Evolutionary conservation across 2,329 filamentous ascomycete genomes (phyloP), one percentile per base, ranked within the genome.

Genomic region (Diaporthe batatas): DNA sequence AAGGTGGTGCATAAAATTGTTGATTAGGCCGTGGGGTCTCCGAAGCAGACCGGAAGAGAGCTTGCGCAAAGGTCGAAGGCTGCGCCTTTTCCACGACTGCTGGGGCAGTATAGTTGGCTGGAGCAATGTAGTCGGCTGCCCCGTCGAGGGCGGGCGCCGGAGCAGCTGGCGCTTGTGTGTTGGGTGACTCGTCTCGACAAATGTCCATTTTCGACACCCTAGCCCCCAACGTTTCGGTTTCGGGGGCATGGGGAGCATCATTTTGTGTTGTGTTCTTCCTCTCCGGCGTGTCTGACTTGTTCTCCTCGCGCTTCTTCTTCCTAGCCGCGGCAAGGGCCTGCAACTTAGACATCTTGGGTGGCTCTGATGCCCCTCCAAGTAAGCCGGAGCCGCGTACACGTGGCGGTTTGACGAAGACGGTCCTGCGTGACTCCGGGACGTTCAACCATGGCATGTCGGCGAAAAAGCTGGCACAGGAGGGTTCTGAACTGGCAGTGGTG

Each of bases 241-340:
- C 39, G 12, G 53, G 23, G 1, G 72, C 34, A 39, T 39, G 11
- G 36, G 11, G 36, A 14, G 36, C 11, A 25, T 70, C 68, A 29
- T 72, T 62, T 16, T 49, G 68, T 16, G 49, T 21, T 8, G 47
- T 47, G n/a, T 53, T 58, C 21, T 67, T 57, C 39, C 10, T 14
- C 36, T 34, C n/a, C 3, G 23, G 11, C 25, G 53, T 21, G 25
- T 54, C 78, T 2, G 77, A 72, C 59, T 81, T 84, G 77, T 89
- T 91, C 51, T 92, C 91, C 39, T 91, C 91, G 18, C 91, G 91
- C 81, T 95, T 97, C 83, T 94, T 95, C 80, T 95, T 95, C 36
- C 95, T 89, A 70, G 94, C 93, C 44, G 94, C 94, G 68, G 96
- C 95, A 54, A 99, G 85, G 62, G 94, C 94, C 77, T 97, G 96